Evolutionary conservation across 73 alveolate genomes (phyloP).

Genomic region (Halteria grandinella): DNA sequence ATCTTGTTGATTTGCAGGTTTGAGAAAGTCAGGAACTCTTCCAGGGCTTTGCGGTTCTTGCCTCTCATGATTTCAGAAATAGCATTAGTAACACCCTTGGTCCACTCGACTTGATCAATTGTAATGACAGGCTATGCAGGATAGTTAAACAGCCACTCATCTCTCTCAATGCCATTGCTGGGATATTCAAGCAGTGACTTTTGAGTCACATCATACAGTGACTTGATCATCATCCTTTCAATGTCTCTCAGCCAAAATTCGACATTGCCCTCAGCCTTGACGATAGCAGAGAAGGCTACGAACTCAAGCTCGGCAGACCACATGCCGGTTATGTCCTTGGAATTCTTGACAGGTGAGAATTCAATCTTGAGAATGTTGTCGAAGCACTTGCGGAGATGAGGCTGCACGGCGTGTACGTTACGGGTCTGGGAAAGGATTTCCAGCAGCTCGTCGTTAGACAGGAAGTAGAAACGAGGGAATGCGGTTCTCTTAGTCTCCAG

Average conservation of each 20-base stretch:
- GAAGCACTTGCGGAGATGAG: conserved; percentile 98
- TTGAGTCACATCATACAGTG: conserved; percentile 95
- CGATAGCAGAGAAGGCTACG: conserved; percentile 89
- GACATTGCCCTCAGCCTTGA: conserved; percentile 97
- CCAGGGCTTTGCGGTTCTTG: conserved; percentile 90
- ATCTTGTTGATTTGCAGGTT: conserved; percentile 73
- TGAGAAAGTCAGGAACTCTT: conserved; percentile 90
- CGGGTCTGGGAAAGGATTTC: conserved; percentile 98
- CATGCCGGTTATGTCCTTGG: conserved; percentile 92
- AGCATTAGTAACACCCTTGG: conserved; percentile 95
- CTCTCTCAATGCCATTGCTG: conserved; percentile 90
- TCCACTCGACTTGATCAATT: conserved; percentile 97
- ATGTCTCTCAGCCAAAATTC: conserved; percentile 97
- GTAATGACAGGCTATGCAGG: conserved; percentile 96
- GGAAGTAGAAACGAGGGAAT: conserved; percentile 99
- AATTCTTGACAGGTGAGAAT: conserved; percentile 91
- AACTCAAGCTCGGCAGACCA: conserved; percentile 94
- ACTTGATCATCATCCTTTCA: conserved; percentile 95
- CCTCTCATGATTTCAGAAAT: conserved; percentile 85
- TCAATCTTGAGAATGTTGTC: conserved; percentile 97
- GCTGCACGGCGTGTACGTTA: conserved; percentile 97
- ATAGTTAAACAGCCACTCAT: conserved; percentile 94
- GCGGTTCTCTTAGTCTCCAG: conserved; percentile 99
- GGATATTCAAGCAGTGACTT: conserved; percentile 92
- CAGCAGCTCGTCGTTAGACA: conserved; percentile 99